Evolutionary conservation across 2,329 filamentous ascomycete genomes (phyloP), one percentile per base, ranked within the genome.

Genomic region (Teratosphaeria nubilosa): DNA sequence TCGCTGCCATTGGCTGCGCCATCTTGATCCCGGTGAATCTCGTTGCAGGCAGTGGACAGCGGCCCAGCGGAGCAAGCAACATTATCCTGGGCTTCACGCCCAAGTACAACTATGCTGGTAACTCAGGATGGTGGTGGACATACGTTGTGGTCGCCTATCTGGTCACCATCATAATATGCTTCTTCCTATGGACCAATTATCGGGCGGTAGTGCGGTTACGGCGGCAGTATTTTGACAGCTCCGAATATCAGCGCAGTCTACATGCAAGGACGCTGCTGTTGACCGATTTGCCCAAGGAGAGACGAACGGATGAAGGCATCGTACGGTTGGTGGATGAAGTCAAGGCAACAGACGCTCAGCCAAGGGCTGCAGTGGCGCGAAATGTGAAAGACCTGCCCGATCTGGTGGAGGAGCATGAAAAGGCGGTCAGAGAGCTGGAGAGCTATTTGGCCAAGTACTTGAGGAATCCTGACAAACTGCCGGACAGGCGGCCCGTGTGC

Each of bases 181-280:
- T 80, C 56, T 95, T 95, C 65, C 75, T 99, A 30, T 99, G 91
- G 91, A 86, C 82, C 77, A 97, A 96, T 68, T 97, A 97, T 72
- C 81, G 82, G 32, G 86, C 84, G 53, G 81, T 99, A 22, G 74
- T 85, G 16, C 75, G 77, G 34, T 74, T 99, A 63, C 83, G 91
- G 61, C 83, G 89, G 59, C 76, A 82, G 50, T 96, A 95, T 68
- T 92, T 96, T 67, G 82, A 92, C 68, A 92, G 85, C 65, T 79
- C 86, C 0, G 92, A 96, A 50, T 99, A 96, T 67, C 90, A 95
- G 71, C 82, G 82, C 59, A 95, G 90, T 72, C 77, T 97, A 58
- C 90, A 96, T 73, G 86, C 94, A 1, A 73, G 80, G 59, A 83
- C 78, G 1, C 67, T 87, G 59, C 79, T 87, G 76, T 74, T 96